A percentile compares a stretch with the other conserved stretches of the same genome.
Evolutionary conservation across 352 stramenopile species (phyloP).

Genomic region (Pythium grandisporangium): DNA sequence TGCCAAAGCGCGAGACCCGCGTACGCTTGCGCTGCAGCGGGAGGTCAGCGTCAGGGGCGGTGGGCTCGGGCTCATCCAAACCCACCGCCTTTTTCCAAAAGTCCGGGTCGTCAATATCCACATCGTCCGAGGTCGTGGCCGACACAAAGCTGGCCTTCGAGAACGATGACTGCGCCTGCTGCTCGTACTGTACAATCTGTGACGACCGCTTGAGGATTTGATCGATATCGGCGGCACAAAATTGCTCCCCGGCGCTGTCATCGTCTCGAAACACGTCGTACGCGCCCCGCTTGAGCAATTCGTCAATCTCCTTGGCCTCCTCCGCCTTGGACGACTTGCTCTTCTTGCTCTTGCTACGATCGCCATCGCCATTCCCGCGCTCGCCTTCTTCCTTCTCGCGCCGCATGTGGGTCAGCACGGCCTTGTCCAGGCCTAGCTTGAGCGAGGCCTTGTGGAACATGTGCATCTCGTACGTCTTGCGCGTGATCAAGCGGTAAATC

Average conservation of each 20-base stretch:
- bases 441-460: slow-evolving; percentile 92
- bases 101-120: slow-evolving; percentile 98
- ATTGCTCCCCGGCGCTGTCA: slow-evolving; percentile 89
- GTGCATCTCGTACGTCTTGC: slow-evolving; percentile 93
- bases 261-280: slow-evolving; percentile 91
- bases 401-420: slow-evolving; percentile 87
- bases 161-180: slow-evolving; percentile 82
- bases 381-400: slow-evolving; percentile 78
- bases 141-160: slow-evolving; percentile 91
- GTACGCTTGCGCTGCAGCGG: slow-evolving; percentile 81
- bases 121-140: slow-evolving; percentile 83
- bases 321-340: slow-evolving; percentile 71
- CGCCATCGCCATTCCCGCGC: slow-evolving; percentile 17
- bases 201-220: slow-evolving; percentile 91
- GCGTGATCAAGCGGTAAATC: slow-evolving; percentile 85
- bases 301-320: slow-evolving; percentile 88
- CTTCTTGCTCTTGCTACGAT: too few relatives aligned
- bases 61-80: slow-evolving; percentile 57
- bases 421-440: slow-evolving; percentile 91
- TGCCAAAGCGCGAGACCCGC: slow-evolving; percentile 75
- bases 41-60: slow-evolving; percentile 46
- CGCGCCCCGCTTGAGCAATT: slow-evolving; percentile 85
- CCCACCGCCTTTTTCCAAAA: slow-evolving; percentile 99
- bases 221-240: slow-evolving; percentile 97
- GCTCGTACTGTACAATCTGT: slow-evolving; percentile 79